phyloP scores from a whole-genome alignment of 768 basidiomycete genomes.

The Phanerochaete sordida region DNA sequence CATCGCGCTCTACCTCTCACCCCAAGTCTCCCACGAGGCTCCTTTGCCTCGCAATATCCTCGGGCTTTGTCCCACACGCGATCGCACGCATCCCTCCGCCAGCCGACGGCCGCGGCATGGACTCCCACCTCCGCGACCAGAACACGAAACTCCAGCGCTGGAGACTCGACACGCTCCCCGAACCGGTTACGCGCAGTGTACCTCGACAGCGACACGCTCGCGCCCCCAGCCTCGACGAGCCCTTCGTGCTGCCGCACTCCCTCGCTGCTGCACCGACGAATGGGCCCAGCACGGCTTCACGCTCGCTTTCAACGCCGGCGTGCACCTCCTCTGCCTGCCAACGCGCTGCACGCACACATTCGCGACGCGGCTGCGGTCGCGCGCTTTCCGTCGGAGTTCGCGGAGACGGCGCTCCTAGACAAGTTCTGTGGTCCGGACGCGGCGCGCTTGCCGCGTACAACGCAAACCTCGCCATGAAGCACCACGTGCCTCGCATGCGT shows the following conservation, averaged over 20 bases:
- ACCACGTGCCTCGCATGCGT: conserved; percentile 30
- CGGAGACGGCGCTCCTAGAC: conserved; percentile 41
- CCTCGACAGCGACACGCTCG: conserved; percentile 42
- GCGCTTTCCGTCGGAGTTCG: conserved; percentile 28
- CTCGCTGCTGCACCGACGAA: conserved; percentile 43
- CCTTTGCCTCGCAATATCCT: conserved; percentile 36
- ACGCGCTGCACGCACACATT: conserved; percentile 28
- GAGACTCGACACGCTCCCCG: conserved; percentile 28
- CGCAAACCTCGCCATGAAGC: conserved; percentile 38
- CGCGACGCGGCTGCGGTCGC: conserved; percentile 26
- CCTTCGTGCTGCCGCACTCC: conserved; percentile 37
- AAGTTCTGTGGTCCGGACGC: conserved; percentile 34
- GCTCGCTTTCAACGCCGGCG: conserved; percentile 37
- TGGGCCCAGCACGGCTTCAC: conserved; percentile 31
- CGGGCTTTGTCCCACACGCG: conserved; percentile 35
- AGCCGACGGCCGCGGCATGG: conserved; percentile 31
- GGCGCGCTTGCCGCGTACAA: conserved; percentile 38
- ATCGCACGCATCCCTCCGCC: conserved; percentile 38
- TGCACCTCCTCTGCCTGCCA: conserved; percentile 33
- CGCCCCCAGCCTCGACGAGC: conserved; percentile 40
- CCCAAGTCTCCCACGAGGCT: conserved; percentile 33
- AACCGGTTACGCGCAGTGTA: conserved; percentile 33
- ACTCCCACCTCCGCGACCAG: conserved; percentile 35
- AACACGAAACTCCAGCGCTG: conserved; percentile 43
- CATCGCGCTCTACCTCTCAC: conserved; percentile 31